These are phyloP conservation scores for Psilocybe cyanescens DNA, from an alignment of 768 basidiomycete genomes.

Conservation along the genomic window DNA sequence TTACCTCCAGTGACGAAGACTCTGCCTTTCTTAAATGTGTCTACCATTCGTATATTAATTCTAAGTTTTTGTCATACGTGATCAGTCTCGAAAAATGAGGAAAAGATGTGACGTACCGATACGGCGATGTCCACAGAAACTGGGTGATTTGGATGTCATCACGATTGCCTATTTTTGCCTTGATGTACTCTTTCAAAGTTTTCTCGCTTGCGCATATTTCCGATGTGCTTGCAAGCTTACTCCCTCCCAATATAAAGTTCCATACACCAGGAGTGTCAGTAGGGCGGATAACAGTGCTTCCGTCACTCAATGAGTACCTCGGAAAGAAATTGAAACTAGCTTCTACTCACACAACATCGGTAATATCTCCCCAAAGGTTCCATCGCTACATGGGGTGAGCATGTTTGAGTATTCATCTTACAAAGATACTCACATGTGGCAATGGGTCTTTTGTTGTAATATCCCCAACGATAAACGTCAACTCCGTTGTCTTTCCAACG, in stretches of 20 bases:
- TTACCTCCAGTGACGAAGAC: conserved; percentile 50
- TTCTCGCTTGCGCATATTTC: neutral
- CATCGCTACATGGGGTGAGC: conserved; percentile 33
- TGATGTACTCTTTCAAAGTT: neutral
- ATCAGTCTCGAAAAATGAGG: too few relatives aligned
- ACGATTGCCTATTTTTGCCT: conserved; percentile 26
- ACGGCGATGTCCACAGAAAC: conserved; percentile 24
- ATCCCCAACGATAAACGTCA: conserved; percentile 41
- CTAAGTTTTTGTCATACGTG: neutral
- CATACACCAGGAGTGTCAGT: conserved; percentile 26
- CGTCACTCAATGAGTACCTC: too few relatives aligned
- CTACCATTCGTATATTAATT: conserved; percentile 36
- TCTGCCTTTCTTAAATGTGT: conserved; percentile 41
- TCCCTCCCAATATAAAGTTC: conserved; percentile 26
- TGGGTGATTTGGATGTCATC: conserved; percentile 34
- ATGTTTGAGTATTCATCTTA: neutral
- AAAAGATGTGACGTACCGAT: conserved; percentile 4
- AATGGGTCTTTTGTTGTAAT: conserved; percentile 42
- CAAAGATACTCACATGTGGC: conserved; percentile 31
- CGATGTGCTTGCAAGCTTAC: conserved; percentile 25
- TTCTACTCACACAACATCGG: conserved; percentile 6
- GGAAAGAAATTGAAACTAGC: neutral
- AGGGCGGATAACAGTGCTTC: conserved; percentile 22
- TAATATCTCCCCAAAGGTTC: conserved; percentile 49
- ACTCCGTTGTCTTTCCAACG: conserved; percentile 38